phyloP scores from a whole-genome alignment of 192 early-diverging fungal species.

The Coemansia sp. region DNA sequence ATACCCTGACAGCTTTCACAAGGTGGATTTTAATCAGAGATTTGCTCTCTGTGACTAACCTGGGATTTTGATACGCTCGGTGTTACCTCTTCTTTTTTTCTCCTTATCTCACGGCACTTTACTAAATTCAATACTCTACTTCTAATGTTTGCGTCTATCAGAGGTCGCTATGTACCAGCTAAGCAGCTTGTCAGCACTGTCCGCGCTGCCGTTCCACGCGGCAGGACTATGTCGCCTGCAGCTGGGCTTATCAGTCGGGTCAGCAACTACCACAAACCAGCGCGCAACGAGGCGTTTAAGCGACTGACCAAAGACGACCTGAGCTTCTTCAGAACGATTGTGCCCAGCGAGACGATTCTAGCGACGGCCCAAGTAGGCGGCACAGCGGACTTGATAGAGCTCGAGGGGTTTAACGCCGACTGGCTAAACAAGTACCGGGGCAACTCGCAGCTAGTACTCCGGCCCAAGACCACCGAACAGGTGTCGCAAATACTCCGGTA shows the following conservation, averaged over 20 bases:
- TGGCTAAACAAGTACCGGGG: constrained; percentile 97
- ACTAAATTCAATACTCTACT: background rate
- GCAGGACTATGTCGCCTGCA: background rate
- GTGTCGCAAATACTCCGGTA: constrained; percentile 85
- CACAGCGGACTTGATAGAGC: constrained; percentile 59
- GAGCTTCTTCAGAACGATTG: constrained; percentile 61
- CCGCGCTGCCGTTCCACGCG: background rate
- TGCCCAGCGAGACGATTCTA: constrained; percentile 50
- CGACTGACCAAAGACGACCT: constrained; percentile 66
- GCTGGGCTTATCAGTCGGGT: background rate
- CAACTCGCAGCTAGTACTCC: constrained; percentile 76
- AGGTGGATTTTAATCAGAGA: background rate
- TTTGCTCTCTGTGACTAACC: background rate
- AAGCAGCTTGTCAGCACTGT: background rate
- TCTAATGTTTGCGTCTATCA: constrained; percentile 26
- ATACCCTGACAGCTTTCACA: background rate
- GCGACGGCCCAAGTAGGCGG: constrained; percentile 51
- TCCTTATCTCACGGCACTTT: background rate
- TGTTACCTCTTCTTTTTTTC: constrained; percentile 4
- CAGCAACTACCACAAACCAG: constrained; percentile 30
- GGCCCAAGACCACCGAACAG: constrained; percentile 84
- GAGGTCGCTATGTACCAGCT: constrained; percentile 1
- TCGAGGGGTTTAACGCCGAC: constrained; percentile 79
- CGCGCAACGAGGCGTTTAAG: constrained; percentile 39
- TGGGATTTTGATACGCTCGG: background rate